phyloP scores from a whole-genome alignment of 1,284 basidiomycete genomes.

The Kwoniella shivajii region DNA sequence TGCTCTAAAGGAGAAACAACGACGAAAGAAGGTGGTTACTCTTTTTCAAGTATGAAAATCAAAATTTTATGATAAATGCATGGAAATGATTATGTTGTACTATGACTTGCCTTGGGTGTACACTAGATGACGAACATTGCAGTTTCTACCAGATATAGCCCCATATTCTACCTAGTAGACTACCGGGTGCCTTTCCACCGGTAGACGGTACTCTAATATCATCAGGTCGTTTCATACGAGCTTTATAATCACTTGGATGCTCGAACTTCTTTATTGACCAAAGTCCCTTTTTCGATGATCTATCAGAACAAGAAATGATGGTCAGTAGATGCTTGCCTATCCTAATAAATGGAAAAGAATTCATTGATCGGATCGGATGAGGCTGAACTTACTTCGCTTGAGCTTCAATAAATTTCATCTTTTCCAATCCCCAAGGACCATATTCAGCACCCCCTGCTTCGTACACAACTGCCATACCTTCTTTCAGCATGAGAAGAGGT shows the following conservation, averaged over 20 bases:
- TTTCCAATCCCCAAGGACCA: conserved; percentile 66
- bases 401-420: conserved; percentile 62
- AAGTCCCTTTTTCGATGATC: conserved; percentile 62
- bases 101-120: no score
- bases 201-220: conserved; percentile 9
- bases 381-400: conserved; percentile 65
- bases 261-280: conserved; percentile 67
- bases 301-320: no score
- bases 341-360: no score
- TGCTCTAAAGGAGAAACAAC: no score
- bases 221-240: conserved; percentile 54
- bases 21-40: no score
- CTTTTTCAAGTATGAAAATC: no score
- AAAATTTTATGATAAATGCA: no score
- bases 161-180: conserved; percentile 4
- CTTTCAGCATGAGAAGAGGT: conserved; percentile 73
- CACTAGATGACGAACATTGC: not conserved
- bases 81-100: no score
- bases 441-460: conserved; percentile 75
- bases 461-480: conserved; percentile 75
- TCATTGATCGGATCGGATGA: no score
- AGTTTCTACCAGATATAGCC: not conserved
- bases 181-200: not conserved
- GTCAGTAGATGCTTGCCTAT: no score
- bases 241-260: conserved; percentile 77